phyloP scores from a whole-genome alignment of 2,329 filamentous ascomycete genomes.

The Penicillium brevicompactum region DNA sequence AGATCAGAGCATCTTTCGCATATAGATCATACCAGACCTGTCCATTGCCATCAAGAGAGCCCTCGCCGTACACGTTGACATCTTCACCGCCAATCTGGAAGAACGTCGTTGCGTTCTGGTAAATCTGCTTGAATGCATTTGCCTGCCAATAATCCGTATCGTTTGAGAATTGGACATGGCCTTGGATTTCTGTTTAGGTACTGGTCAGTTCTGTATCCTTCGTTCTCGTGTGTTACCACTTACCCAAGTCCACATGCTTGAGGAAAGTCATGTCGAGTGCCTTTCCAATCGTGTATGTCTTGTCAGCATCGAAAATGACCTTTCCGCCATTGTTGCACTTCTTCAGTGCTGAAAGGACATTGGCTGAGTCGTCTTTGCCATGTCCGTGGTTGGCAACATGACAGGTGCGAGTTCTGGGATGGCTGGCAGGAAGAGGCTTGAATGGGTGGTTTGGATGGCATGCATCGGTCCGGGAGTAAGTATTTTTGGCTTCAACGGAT shows the following conservation, averaged over 20 bases:
- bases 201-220: neutral
- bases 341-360: conserved; percentile 58
- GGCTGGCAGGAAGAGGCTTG: conserved; percentile 30
- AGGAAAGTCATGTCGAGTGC: conserved; percentile 68
- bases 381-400: conserved; percentile 31
- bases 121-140: conserved; percentile 64
- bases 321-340: conserved; percentile 65
- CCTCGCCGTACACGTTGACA: conserved; percentile 69
- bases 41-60: conserved; percentile 65
- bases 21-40: conserved; percentile 68
- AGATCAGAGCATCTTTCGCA: conserved; percentile 57
- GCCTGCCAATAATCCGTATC: conserved; percentile 71
- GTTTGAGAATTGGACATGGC: conserved; percentile 63
- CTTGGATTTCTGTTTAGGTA: conserved; percentile 54
- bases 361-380: conserved; percentile 50
- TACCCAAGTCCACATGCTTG: conserved; percentile 63
- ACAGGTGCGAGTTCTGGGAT: conserved; percentile 30
- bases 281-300: conserved; percentile 64
- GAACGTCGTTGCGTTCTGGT: conserved; percentile 68
- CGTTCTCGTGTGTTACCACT: conserved; percentile 9
- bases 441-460: conserved; percentile 34
- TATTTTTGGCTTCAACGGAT: conserved; percentile 17
- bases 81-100: conserved; percentile 67
- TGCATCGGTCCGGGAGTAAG: conserved; percentile 23
- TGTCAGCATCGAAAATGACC: conserved; percentile 59